Conservation (phyloP, 1,284 basidiomycete genomes). For the Coniferiporia sulphurascens region DNA sequence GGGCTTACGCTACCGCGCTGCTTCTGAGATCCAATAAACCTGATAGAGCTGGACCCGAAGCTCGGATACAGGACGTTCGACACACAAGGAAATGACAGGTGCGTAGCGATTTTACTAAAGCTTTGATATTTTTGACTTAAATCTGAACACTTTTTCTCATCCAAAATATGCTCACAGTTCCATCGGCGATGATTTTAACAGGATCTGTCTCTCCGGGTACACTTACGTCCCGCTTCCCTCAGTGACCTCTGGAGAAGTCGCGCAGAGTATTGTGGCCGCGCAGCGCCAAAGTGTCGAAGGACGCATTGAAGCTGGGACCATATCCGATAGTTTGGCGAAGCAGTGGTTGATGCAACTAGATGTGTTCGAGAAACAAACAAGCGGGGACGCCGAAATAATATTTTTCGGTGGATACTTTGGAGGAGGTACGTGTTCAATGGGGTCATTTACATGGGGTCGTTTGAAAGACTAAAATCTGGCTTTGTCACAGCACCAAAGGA, state of each 20-base stretch:
- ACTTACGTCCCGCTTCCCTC: slow-evolving; percentile 21
- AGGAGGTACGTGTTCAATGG: slow-evolving; percentile 1
- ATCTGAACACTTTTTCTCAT: background rate
- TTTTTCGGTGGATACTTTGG: slow-evolving; percentile 8
- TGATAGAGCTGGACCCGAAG: slow-evolving; percentile 8
- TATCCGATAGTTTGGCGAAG: slow-evolving; percentile 20
- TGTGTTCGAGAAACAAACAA: slow-evolving; percentile 20
- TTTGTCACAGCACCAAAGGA: background rate
- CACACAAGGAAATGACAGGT: slow-evolving; percentile 16
- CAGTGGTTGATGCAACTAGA: slow-evolving; percentile 27
- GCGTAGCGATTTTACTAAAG: background rate
- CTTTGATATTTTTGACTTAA: background rate
- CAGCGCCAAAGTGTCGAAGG: slow-evolving; percentile 15
- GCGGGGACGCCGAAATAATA: slow-evolving; percentile 21
- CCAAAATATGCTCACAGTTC: background rate
- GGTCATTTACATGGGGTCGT: background rate
- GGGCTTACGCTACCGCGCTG: background rate
- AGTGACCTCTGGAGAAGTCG: slow-evolving; percentile 8
- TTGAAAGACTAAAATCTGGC: background rate
- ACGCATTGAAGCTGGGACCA: slow-evolving; percentile 7
- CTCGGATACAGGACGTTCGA: slow-evolving; percentile 17
- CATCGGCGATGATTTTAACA: slow-evolving; percentile 15
- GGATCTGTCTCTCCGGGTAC: slow-evolving; percentile 11
- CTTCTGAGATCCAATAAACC: slow-evolving; percentile 1
- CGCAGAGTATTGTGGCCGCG: slow-evolving; percentile 16